Evolutionary conservation across 208 protist genomes (phyloP).

Genomic region (Naegleria fowleri): DNA sequence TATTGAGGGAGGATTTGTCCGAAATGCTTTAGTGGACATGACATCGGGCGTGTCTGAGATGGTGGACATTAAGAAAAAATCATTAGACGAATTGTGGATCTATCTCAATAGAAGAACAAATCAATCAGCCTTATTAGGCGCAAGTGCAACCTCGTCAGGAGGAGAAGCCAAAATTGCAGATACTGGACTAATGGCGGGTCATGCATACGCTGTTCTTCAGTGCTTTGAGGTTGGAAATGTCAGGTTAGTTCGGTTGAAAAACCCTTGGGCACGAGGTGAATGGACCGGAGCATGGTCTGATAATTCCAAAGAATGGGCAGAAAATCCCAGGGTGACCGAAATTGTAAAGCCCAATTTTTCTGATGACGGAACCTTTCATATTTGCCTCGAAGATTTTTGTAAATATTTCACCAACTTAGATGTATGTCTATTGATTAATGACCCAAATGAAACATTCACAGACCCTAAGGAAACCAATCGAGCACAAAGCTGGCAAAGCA

Average conservation of each 20-base stretch:
- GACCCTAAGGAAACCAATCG: neutral
- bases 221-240: constrained; percentile 10
- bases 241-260: constrained; percentile 28
- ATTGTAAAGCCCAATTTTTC: neutral
- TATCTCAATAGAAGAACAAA: neutral
- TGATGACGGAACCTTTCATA: constrained; percentile 11
- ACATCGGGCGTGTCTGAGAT: constrained; percentile 42
- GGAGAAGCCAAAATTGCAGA: neutral
- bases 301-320: constrained; percentile 29
- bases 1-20: constrained; percentile 56
- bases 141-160: neutral
- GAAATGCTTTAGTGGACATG: constrained; percentile 46
- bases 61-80: neutral
- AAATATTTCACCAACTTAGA: neutral
- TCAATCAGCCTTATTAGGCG: neutral
- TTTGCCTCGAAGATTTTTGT: constrained; percentile 13
- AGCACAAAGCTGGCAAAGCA: neutral
- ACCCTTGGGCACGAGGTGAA: constrained; percentile 43
- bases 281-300: constrained; percentile 45
- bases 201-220: constrained; percentile 38
- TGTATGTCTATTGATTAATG: neutral
- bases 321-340: neutral
- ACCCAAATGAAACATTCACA: neutral
- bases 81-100: neutral
- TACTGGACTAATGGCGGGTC: constrained; percentile 34